Evolutionary conservation across 2,329 filamentous ascomycete species (phyloP).

Genomic region (Penicillium sp.): DNA sequence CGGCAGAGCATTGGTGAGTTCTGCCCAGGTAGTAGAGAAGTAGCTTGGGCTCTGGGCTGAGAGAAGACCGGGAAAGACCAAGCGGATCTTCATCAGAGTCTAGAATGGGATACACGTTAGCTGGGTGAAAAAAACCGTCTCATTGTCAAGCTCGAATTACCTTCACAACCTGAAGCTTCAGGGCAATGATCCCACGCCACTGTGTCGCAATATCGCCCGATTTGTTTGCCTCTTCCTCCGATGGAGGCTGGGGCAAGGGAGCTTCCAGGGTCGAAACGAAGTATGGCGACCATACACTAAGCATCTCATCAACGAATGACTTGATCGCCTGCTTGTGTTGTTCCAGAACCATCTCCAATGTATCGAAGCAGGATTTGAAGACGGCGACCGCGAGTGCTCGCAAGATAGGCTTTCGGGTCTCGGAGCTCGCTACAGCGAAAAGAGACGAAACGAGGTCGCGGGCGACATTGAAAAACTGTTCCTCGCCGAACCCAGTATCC

Average conservation of each 20-base stretch:
- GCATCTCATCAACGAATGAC: slow-evolving; percentile 82
- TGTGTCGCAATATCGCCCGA: slow-evolving; percentile 61
- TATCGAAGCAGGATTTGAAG: slow-evolving; percentile 89
- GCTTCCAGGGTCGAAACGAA: slow-evolving; percentile 79
- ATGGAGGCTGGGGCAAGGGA: slow-evolving; percentile 66
- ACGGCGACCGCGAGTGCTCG: slow-evolving; percentile 86
- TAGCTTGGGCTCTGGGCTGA: slow-evolving; percentile 80
- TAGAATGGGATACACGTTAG: background rate
- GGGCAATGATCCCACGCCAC: slow-evolving; percentile 80
- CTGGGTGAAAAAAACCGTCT: slow-evolving; percentile 39
- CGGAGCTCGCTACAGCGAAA: slow-evolving; percentile 79
- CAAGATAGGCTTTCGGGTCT: slow-evolving; percentile 72
- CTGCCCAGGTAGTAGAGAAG: slow-evolving; percentile 88
- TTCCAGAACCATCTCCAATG: slow-evolving; percentile 95
- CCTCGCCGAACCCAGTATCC: slow-evolving; percentile 89
- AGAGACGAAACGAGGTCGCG: slow-evolving; percentile 82
- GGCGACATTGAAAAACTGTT: slow-evolving; percentile 91
- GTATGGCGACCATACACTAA: slow-evolving; percentile 86
- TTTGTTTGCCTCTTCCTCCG: slow-evolving; percentile 62
- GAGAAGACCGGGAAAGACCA: slow-evolving; percentile 79
- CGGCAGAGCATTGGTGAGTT: slow-evolving; percentile 73
- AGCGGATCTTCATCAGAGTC: slow-evolving; percentile 86
- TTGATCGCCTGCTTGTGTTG: slow-evolving; percentile 86
- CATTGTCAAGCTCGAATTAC: slow-evolving; percentile 37
- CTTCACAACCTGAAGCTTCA: slow-evolving; percentile 93